Evolutionary conservation across 805 yeast species (phyloP).

Genomic region (Huiozyma sinensis): DNA sequence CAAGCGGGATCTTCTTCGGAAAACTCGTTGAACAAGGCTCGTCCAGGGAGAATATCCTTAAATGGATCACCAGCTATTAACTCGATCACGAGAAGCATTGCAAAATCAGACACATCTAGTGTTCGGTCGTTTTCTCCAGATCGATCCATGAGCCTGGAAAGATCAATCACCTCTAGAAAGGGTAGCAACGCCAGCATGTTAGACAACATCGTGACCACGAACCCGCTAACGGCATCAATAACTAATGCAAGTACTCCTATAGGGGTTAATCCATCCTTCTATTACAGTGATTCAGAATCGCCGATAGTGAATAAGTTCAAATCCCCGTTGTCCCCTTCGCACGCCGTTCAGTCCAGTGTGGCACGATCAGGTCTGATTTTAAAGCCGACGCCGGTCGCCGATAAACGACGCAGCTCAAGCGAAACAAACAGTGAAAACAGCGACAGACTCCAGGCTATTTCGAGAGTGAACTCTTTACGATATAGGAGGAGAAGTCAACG

Average conservation of each 20-base stretch:
- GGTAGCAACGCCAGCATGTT: conserved; percentile 10
- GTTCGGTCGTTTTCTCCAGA: conserved; percentile 23
- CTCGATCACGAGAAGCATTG: conserved; percentile 7
- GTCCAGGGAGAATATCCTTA: conserved; percentile 9
- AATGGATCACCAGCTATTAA: conserved; percentile 14
- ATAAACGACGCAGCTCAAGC: conserved; percentile 14
- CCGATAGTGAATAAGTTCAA: conserved; percentile 16
- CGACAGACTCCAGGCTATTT: conserved; percentile 19
- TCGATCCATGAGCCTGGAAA: conserved; percentile 13
- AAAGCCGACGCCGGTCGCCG: conserved; percentile 11
- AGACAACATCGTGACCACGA: conserved; percentile 3
- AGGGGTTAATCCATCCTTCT: conserved; percentile 3
- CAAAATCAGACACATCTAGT: conserved; percentile 19
- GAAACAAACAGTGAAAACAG: conserved; percentile 10
- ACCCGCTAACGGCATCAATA: background rate
- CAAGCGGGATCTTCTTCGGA: conserved; percentile 29
- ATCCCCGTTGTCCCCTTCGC: conserved; percentile 22
- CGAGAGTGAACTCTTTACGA: conserved; percentile 20
- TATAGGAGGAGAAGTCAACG: conserved; percentile 23
- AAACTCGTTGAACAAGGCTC: conserved; percentile 10
- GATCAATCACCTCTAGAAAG: conserved; percentile 12
- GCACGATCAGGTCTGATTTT: conserved; percentile 11
- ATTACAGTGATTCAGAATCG: conserved; percentile 15
- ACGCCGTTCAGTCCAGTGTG: conserved; percentile 1
- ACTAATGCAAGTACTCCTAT: background rate